These are phyloP conservation scores for Leptosphaerulina australis DNA, from an alignment of 2,329 filamentous ascomycete genomes.

Conservation along the genomic window DNA sequence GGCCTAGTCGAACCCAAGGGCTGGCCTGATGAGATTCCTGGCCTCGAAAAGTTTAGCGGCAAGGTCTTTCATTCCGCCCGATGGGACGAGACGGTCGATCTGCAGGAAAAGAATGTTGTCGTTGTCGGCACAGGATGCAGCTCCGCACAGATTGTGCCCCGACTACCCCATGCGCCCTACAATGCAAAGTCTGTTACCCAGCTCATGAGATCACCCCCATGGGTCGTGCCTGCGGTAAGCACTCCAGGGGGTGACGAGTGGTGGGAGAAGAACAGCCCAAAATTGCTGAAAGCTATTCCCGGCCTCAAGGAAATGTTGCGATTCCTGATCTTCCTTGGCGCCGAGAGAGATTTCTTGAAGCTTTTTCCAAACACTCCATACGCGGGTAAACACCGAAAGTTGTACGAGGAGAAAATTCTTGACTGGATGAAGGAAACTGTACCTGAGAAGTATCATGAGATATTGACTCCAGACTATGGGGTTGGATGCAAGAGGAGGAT, in stretches of 20 bases:
- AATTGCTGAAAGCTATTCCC: conserved; percentile 57
- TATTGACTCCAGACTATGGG: conserved; percentile 66
- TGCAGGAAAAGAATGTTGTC: conserved; percentile 62
- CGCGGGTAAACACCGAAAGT: conserved; percentile 48
- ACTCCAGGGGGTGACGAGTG: conserved; percentile 49
- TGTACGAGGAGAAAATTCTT: conserved; percentile 53
- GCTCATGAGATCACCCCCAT: conserved; percentile 64
- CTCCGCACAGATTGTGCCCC: conserved; percentile 63
- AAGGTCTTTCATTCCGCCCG: conserved; percentile 63
- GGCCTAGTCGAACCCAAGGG: conserved; percentile 61
- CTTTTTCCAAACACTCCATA: conserved; percentile 53
- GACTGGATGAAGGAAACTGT: conserved; percentile 56
- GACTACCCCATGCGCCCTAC: conserved; percentile 54
- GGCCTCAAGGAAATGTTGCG: conserved; percentile 56
- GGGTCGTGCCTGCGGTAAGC: conserved; percentile 55
- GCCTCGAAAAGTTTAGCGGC: conserved; percentile 61
- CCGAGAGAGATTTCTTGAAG: conserved; percentile 54
- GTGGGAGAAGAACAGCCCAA: conserved; percentile 57
- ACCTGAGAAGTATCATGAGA: conserved; percentile 65
- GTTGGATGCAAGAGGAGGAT: conserved; percentile 70
- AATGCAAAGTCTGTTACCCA: conserved; percentile 64
- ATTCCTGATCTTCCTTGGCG: conserved; percentile 52
- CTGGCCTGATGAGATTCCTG: conserved; percentile 58
- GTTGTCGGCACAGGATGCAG: conserved; percentile 65
- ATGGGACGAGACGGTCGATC: conserved; percentile 60